Percentiles rank a stretch among this genome's conserved stretches.
Conservation (phyloP, 2,329 filamentous ascomycete genomes). For the Penicillium sp. region DNA sequence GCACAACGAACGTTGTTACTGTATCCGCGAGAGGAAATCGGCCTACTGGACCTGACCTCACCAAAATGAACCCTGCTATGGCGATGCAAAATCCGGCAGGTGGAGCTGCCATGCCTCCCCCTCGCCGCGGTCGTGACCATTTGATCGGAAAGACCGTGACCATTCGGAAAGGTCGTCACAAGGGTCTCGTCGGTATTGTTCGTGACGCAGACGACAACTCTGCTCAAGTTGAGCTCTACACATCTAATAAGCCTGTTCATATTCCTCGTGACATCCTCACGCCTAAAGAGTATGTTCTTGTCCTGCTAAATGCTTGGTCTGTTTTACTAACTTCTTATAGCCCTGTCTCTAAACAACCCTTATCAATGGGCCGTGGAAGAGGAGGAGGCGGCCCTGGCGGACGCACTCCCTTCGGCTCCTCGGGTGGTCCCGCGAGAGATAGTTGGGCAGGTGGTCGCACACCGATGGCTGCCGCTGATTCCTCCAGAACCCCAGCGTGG, state of each 20-base stretch:
- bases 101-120: constrained; percentile 58
- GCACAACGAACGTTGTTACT: constrained; percentile 79
- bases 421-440: constrained; percentile 42
- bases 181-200: constrained; percentile 89
- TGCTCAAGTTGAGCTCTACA: constrained; percentile 88
- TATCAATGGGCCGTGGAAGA: constrained; percentile 61
- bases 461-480: constrained; percentile 57
- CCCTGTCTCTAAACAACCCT: constrained; percentile 67
- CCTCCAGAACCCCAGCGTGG: constrained; percentile 74
- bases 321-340: constrained; percentile 26
- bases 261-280: constrained; percentile 76
- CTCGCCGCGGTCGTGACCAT: constrained; percentile 71
- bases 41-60: constrained; percentile 71
- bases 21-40: constrained; percentile 92
- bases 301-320: not conserved
- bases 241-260: constrained; percentile 86
- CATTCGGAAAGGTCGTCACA: constrained; percentile 81
- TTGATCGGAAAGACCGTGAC: constrained; percentile 88
- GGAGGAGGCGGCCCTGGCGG: constrained; percentile 27
- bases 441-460: constrained; percentile 67
- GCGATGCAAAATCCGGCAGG: constrained; percentile 61
- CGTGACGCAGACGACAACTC: constrained; percentile 86
- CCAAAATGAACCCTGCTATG: constrained; percentile 86
- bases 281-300: constrained; percentile 69
- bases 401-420: constrained; percentile 48